Conservation (phyloP, 805 yeast species). For the Tetrapisispora iriomotensis region DNA sequence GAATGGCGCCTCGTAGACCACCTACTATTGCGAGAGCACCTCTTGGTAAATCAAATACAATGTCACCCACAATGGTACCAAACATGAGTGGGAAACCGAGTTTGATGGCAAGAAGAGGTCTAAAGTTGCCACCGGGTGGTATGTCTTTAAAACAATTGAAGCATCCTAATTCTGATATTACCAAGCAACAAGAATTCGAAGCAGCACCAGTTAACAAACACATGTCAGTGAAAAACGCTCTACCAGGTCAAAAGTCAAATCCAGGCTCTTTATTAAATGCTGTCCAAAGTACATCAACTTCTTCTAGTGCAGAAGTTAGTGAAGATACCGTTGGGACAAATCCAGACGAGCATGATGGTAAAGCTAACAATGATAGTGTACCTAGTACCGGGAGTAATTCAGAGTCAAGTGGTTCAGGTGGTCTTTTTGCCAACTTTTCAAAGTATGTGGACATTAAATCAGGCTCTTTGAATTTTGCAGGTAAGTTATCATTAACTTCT, state of each 20-base stretch:
- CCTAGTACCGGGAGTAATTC: constrained; percentile 20
- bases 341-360: constrained; percentile 7
- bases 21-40: constrained; percentile 1
- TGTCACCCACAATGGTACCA: not conserved
- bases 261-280: constrained; percentile 25
- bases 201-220: constrained; percentile 19
- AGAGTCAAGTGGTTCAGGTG: constrained; percentile 30
- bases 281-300: constrained; percentile 28
- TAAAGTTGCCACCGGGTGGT: constrained; percentile 44
- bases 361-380: constrained; percentile 7
- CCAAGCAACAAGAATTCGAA: constrained; percentile 22
- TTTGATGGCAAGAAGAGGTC: constrained; percentile 80
- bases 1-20: constrained; percentile 25
- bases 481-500: constrained; percentile 85
- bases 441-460: constrained; percentile 86
- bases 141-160: constrained; percentile 23
- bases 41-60: constrained; percentile 30
- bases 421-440: constrained; percentile 64
- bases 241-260: constrained; percentile 20
- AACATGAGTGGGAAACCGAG: constrained; percentile 38
- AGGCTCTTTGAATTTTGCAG: constrained; percentile 85
- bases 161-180: constrained; percentile 7
- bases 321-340: constrained; percentile 24
- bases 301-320: constrained; percentile 20
- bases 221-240: constrained; percentile 4